phyloP scores from a whole-genome alignment of 1,284 basidiomycete species.

The Entoloma clypeatum region DNA sequence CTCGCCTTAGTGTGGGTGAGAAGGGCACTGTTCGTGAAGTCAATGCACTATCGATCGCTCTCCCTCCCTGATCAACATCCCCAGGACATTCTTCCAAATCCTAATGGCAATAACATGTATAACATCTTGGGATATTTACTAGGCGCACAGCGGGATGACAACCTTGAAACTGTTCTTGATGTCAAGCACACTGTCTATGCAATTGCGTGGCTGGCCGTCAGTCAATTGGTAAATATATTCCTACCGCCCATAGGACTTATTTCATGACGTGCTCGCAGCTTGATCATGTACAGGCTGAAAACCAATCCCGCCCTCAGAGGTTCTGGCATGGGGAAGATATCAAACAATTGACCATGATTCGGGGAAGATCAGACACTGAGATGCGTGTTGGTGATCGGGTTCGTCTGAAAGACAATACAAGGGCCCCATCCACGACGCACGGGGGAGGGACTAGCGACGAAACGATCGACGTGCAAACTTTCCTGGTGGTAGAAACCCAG shows the following conservation, averaged over 20 bases:
- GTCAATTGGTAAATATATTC: constrained; percentile 64
- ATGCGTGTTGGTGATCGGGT: constrained; percentile 70
- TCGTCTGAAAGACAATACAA: constrained; percentile 43
- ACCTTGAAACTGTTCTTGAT: constrained; percentile 63
- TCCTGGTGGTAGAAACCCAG: constrained; percentile 66
- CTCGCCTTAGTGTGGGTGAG: constrained; percentile 68
- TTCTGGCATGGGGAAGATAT: constrained; percentile 75
- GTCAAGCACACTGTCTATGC: constrained; percentile 79
- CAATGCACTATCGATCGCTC: constrained; percentile 3
- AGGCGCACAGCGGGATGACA: constrained; percentile 39
- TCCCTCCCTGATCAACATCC: constrained; percentile 10
- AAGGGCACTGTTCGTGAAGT: constrained; percentile 52
- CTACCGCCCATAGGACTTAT: not conserved
- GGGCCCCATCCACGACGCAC: constrained; percentile 52
- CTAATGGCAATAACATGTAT: constrained; percentile 41
- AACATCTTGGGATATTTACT: constrained; percentile 45
- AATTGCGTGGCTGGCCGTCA: constrained; percentile 86
- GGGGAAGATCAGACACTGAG: constrained; percentile 56
- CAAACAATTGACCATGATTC: constrained; percentile 62
- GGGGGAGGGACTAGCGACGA: constrained; percentile 46
- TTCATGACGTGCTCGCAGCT: constrained; percentile 42
- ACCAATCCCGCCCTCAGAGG: constrained; percentile 61
- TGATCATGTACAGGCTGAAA: constrained; percentile 48
- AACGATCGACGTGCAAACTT: constrained; percentile 49
- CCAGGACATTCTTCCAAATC: constrained; percentile 66